Base-by-base conservation (phyloP, 495 filamentous ascomycete species). In the Lophium mytilinum region DNA sequence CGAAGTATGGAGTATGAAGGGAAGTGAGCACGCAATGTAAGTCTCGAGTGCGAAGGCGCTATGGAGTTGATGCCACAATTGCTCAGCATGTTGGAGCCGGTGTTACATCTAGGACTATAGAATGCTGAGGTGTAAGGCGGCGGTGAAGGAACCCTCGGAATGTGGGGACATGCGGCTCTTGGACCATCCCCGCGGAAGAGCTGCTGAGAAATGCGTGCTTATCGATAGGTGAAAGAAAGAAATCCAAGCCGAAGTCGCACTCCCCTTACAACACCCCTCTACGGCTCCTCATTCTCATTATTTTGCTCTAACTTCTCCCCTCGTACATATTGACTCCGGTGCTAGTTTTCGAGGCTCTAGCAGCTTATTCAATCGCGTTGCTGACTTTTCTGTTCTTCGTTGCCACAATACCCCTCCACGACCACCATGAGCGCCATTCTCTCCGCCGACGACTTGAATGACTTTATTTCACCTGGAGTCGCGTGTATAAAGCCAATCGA, bases 401-500 rank as follows among this genome's bases (percentile, higher is more conserved):
- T 45, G 41, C 19, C 19, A 45, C 19, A 47, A 57, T 11, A 18
- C 24, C 36, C 30, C 11, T 37, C 30, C 9, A 35, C 21, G 30
- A 49, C 58, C 54, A 57, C 18, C 35, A 97, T 97, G 92, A 92
- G 87, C 60, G 93, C 93, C 30, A 97, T 98, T 59, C 84, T 98
- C 56, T 96, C 91, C 50, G 88, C 86, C 58, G 91, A 97, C 73
- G 90, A 95, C 71, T 77, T 98, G 58, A 98, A 98, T 75, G 93
- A 98, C 77, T 98, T 98, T 75, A 98, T 98, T 67, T 90, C 86
- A 34, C 93, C 93, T 7, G 93, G 93, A 37, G 89, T 98, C 57
- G 93, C 93, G 37, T 98, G 93, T 72, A 96, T 98, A 71, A 98
- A 98, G 67, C 93, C 93, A 17, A 81, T 98, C 61, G 93, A 98